These are phyloP conservation scores for Moringa oleifera DNA, from an alignment of 345 rosid species.

Conservation along the genomic window DNA sequence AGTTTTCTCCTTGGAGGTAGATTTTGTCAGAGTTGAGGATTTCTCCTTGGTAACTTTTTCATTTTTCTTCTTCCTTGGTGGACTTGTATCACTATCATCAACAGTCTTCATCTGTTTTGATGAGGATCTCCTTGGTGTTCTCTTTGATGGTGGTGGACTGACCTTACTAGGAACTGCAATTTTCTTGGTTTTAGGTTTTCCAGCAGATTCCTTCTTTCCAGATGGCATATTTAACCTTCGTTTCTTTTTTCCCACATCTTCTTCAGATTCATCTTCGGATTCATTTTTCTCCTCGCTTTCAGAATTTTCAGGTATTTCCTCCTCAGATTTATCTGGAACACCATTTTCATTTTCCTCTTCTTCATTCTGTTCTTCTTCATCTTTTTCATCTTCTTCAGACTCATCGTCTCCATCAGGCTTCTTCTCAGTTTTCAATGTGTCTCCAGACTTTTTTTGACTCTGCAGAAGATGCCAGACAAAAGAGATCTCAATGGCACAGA, in stretches of 20 bases:
- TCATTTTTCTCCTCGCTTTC: slow-evolving; percentile 65
- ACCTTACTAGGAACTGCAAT: slow-evolving; percentile 25
- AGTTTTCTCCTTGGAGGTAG: slow-evolving; percentile 61
- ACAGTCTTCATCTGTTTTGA: slow-evolving; percentile 42
- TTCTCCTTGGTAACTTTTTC: slow-evolving; percentile 40
- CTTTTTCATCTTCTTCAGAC: slow-evolving; percentile 52
- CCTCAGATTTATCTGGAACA: slow-evolving; percentile 56
- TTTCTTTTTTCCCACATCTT: slow-evolving; percentile 54
- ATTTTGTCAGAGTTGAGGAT: slow-evolving; percentile 41
- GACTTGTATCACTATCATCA: slow-evolving; percentile 53
- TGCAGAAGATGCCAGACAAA: slow-evolving; percentile 20
- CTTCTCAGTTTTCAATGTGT: slow-evolving; percentile 38
- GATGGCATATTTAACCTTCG: slow-evolving; percentile 35
- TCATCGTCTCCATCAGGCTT: slow-evolving; percentile 50
- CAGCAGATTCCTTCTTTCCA: slow-evolving; percentile 49
- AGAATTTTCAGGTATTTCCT: slow-evolving; percentile 44
- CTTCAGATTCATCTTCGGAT: slow-evolving; percentile 75
- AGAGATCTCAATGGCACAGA: not conserved
- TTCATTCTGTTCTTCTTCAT: slow-evolving; percentile 36
- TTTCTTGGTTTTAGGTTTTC: slow-evolving; percentile 55
- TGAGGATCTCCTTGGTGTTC: slow-evolving; percentile 41
- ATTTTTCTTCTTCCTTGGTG: slow-evolving; percentile 56
- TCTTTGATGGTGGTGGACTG: slow-evolving; percentile 50
- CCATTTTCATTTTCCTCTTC: slow-evolving; percentile 64
- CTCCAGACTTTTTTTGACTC: slow-evolving; percentile 55